Conservation (phyloP, 768 basidiomycete genomes). For the Coprinopsis strossmayeri region DNA sequence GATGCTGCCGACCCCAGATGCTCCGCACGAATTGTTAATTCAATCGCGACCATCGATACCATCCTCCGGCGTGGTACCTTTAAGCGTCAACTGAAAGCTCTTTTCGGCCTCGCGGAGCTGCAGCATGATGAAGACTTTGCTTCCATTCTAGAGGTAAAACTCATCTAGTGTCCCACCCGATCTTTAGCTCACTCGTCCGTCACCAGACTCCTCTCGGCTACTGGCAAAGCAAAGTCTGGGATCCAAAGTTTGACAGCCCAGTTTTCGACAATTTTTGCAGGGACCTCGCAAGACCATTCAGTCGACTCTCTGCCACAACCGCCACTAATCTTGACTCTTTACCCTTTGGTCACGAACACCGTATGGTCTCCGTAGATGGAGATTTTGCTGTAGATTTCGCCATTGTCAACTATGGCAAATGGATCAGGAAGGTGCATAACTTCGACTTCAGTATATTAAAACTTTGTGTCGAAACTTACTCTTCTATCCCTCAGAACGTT, state of each 20-base stretch:
- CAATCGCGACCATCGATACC: slow-evolving; percentile 55
- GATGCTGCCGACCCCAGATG: slow-evolving; percentile 60
- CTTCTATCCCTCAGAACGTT: slow-evolving; percentile 3
- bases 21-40: slow-evolving; percentile 47
- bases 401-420: slow-evolving; percentile 68
- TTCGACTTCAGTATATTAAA: no score
- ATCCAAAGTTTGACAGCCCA: slow-evolving; percentile 58
- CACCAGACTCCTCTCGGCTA: slow-evolving; percentile 50
- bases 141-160: slow-evolving; percentile 62
- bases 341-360: slow-evolving; percentile 42
- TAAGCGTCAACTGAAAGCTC: slow-evolving; percentile 50
- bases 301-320: slow-evolving; percentile 16
- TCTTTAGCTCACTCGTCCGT: neutral
- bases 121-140: slow-evolving; percentile 75
- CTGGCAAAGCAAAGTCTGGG: slow-evolving; percentile 90
- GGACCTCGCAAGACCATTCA: slow-evolving; percentile 41
- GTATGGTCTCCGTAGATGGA: slow-evolving; percentile 40
- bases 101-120: slow-evolving; percentile 71
- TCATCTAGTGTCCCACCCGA: no score
- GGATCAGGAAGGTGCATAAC: slow-evolving; percentile 46
- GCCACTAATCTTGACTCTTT: slow-evolving; percentile 23
- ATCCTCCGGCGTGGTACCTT: slow-evolving; percentile 45
- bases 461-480: neutral
- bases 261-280: slow-evolving; percentile 66
- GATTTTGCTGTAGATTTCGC: slow-evolving; percentile 49